These are phyloP conservation scores for Cajanus cajan DNA, from an alignment of 306 rosid genomes.

Conservation along the genomic window DNA sequence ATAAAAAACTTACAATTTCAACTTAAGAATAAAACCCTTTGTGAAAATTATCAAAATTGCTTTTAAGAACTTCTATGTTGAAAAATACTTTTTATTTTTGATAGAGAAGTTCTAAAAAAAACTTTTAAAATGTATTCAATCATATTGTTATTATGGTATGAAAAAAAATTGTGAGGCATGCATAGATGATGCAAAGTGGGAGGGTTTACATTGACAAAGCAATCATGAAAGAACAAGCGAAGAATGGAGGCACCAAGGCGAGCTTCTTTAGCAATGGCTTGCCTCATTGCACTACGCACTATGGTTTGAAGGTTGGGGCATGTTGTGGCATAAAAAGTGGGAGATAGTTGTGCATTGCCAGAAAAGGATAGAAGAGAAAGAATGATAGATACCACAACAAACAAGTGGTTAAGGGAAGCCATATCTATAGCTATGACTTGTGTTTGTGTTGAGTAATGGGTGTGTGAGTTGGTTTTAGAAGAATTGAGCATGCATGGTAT, in stretches of 20 bases:
- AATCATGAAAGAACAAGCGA: constrained; percentile 90
- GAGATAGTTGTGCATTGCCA: constrained; percentile 56
- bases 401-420: constrained; percentile 30
- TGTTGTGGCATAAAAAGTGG: constrained; percentile 49
- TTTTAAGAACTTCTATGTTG: too few species aligned
- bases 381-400: constrained; percentile 17
- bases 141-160: too few species aligned
- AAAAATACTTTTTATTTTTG: too few species aligned
- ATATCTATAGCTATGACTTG: neutral
- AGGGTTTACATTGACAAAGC: constrained; percentile 65
- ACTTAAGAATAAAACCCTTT: neutral
- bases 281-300: constrained; percentile 50
- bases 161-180: too few species aligned
- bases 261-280: constrained; percentile 47
- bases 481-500: constrained; percentile 6
- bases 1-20: neutral
- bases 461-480: neutral
- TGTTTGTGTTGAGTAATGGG: neutral
- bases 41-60: neutral
- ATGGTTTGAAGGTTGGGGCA: constrained; percentile 56
- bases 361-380: constrained; percentile 35
- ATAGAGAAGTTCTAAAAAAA: too few species aligned
- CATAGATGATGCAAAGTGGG: neutral
- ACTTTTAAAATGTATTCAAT: too few species aligned
- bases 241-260: constrained; percentile 78